These are phyloP conservation scores for Colletotrichum tabaci DNA, from an alignment of 2,329 filamentous ascomycete genomes.

Conservation along the genomic window DNA sequence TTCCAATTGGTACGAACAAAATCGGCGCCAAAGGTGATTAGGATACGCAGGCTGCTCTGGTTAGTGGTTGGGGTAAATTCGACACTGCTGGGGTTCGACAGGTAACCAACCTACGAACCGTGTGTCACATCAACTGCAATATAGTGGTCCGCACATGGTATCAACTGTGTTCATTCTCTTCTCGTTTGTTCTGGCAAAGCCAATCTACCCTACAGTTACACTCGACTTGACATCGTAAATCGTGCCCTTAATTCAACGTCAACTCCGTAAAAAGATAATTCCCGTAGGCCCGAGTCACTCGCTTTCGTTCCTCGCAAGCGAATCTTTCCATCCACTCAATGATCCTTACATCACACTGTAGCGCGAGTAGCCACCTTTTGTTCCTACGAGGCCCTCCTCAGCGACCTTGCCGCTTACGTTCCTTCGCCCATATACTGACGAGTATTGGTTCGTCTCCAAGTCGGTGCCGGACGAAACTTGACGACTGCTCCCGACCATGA, in stretches of 20 bases:
- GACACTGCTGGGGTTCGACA: background rate
- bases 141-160: background rate
- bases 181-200: background rate
- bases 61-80: too few relatives aligned
- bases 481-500: constrained; percentile 64
- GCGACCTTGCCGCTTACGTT: constrained; percentile 82
- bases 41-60: background rate
- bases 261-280: constrained; percentile 1
- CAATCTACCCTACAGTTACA: constrained; percentile 3
- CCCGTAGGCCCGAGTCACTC: background rate
- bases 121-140: background rate
- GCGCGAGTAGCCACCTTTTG: constrained; percentile 43
- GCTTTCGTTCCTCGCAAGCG: background rate
- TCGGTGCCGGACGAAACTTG: constrained; percentile 75
- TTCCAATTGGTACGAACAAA: background rate
- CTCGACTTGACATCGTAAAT: background rate
- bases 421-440: constrained; percentile 60
- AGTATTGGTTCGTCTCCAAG: constrained; percentile 54
- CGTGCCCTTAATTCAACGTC: background rate
- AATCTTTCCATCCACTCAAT: background rate
- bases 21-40: background rate
- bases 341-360: constrained; percentile 44
- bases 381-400: constrained; percentile 75
- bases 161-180: background rate
- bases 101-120: background rate